Evolutionary conservation across 305 asterid species (phyloP).

Genomic region (Fraxinus latifolia): DNA sequence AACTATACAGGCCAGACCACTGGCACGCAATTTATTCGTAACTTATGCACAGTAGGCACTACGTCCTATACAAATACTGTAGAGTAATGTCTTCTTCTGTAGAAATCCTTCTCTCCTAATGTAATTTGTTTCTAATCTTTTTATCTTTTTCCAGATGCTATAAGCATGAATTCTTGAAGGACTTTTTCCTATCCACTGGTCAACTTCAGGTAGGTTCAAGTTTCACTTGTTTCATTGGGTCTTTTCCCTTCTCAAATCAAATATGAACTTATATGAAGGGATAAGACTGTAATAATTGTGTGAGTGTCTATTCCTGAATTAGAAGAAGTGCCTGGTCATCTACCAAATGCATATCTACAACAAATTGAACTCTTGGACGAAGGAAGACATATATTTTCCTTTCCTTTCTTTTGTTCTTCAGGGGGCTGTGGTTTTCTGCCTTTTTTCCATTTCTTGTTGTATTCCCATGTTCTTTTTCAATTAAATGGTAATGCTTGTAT

Average conservation of each 20-base stretch:
- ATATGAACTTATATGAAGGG: not conserved
- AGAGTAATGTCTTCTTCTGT: not conserved
- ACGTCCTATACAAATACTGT: conserved; percentile 16
- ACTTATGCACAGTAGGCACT: conserved; percentile 70
- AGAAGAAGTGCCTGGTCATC: not conserved
- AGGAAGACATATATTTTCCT: conserved; percentile 3
- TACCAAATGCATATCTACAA: not conserved
- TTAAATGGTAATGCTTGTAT: not conserved
- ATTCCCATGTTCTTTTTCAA: not conserved
- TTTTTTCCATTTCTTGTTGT: not conserved
- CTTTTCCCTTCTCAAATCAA: conserved; percentile 9
- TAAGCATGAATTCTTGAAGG: conserved; percentile 87
- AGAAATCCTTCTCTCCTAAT: conserved; percentile 11
- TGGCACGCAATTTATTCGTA: conserved; percentile 88
- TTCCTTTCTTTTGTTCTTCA: not conserved
- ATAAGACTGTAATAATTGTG: not conserved
- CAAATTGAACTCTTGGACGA: conserved; percentile 7
- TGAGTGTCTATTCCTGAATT: not conserved
- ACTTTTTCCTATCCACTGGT: conserved; percentile 78
- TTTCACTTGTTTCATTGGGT: conserved; percentile 19
- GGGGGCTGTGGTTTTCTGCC: conserved; percentile 4
- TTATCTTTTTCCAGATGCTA: conserved; percentile 50
- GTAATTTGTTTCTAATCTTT: conserved; percentile 25
- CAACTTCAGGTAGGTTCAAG: conserved; percentile 71
- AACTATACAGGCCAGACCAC: conserved; percentile 76